Percentiles rank a stretch among this genome's conserved stretches.
Evolutionary conservation across 2,329 filamentous ascomycete species (phyloP).

Genomic region (Fusarium sp.): DNA sequence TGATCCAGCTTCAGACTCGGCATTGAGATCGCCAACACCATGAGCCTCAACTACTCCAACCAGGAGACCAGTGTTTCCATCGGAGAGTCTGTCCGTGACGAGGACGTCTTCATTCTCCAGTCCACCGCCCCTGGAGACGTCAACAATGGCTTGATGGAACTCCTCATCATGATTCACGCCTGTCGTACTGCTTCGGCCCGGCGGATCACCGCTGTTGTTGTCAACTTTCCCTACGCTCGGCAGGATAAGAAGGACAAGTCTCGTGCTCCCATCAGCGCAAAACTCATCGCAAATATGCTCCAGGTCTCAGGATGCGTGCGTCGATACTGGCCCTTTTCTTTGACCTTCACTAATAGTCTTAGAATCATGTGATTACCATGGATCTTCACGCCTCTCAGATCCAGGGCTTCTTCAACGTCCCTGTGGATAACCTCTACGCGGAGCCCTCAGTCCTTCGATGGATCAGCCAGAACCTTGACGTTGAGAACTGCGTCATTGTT

Average conservation of each 20-base stretch:
- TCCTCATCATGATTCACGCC: slow-evolving; percentile 98
- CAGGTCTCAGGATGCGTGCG: slow-evolving; percentile 85
- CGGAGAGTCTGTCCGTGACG: slow-evolving; percentile 94
- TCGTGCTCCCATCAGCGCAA: slow-evolving; percentile 94
- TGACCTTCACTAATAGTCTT: slow-evolving; percentile 15
- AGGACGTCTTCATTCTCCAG: slow-evolving; percentile 98
- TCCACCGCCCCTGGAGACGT: slow-evolving; percentile 95
- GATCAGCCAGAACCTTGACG: slow-evolving; percentile 87
- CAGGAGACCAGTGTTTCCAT: slow-evolving; percentile 92
- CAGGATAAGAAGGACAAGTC: slow-evolving; percentile 98
- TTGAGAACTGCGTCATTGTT: slow-evolving; percentile 91
- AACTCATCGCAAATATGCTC: slow-evolving; percentile 97
- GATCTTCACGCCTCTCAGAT: slow-evolving; percentile 95
- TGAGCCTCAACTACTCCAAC: slow-evolving; percentile 87
- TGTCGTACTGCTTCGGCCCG: slow-evolving; percentile 79
- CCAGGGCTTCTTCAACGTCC: slow-evolving; percentile 93
- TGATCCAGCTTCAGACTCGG: slow-evolving; percentile 68
- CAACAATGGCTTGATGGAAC: slow-evolving; percentile 98
- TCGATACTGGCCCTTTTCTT: slow-evolving; percentile 5
- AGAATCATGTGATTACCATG: slow-evolving; percentile 84
- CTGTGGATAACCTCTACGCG: slow-evolving; percentile 85
- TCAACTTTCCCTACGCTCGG: slow-evolving; percentile 95
- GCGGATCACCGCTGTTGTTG: slow-evolving; percentile 93
- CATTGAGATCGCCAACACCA: slow-evolving; percentile 82
- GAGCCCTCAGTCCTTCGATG: slow-evolving; percentile 92